Percentiles rank a stretch among this genome's conserved stretches.
phyloP scores from a whole-genome alignment of 73 alveolate species.

The Tetrahymena borealis region DNA sequence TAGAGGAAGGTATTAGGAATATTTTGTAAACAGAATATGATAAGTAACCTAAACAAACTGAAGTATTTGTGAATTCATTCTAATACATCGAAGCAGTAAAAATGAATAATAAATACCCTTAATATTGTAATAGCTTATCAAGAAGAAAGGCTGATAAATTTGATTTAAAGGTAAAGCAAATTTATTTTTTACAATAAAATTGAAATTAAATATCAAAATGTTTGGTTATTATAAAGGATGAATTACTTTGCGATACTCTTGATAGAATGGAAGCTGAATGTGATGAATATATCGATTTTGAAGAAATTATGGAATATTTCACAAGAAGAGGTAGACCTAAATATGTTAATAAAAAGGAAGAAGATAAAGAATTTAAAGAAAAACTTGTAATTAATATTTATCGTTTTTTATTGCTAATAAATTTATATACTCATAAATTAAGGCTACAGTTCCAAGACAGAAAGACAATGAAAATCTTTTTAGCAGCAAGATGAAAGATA shows the following conservation, averaged over 20 bases:
- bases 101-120: conserved; percentile 23
- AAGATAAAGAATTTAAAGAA: conserved; percentile 18
- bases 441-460: neutral
- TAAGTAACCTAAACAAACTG: neutral
- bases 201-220: too few relatives aligned
- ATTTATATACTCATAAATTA: neutral
- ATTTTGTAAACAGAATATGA: neutral
- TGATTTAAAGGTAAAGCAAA: neutral
- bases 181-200: neutral
- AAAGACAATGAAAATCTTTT: neutral
- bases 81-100: conserved; percentile 8
- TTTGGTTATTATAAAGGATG: conserved; percentile 19
- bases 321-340: conserved; percentile 78
- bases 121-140: neutral
- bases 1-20: neutral
- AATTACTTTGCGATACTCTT: conserved; percentile 56
- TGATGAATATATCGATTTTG: conserved; percentile 54
- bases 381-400: neutral
- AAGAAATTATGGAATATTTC: conserved; percentile 60
- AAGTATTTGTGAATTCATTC: conserved; percentile 17
- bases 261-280: conserved; percentile 68
- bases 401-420: neutral
- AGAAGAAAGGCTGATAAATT: conserved; percentile 33
- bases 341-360: conserved; percentile 33
- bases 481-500: neutral